A percentile compares a stretch with the other conserved stretches of the same genome.
phyloP scores from a whole-genome alignment of 106 monocot genomes.

The Phalaenopsis aphrodite region DNA sequence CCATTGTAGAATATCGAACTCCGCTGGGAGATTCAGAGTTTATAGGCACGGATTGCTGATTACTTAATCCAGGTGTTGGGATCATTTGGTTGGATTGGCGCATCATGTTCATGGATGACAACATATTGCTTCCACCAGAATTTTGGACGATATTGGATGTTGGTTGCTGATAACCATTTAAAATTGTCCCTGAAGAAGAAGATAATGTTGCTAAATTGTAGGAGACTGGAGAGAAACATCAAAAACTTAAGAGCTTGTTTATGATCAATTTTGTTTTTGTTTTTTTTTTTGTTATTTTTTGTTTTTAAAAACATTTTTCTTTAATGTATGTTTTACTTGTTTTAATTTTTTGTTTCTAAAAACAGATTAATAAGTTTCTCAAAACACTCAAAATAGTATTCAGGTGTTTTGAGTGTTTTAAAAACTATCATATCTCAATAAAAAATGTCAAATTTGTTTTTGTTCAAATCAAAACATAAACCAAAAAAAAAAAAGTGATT shows the following conservation, averaged over 20 bases:
- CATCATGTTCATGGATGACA: slow-evolving; percentile 36
- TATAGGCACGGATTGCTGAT: slow-evolving; percentile 34
- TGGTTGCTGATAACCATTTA: slow-evolving; percentile 53
- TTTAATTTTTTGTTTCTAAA: too few species aligned
- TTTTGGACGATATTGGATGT: slow-evolving; percentile 35
- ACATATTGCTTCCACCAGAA: slow-evolving; percentile 31
- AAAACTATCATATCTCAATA: too few species aligned
- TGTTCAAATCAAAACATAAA: too few species aligned
- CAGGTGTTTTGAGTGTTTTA: too few species aligned
- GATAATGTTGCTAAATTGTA: slow-evolving; percentile 4
- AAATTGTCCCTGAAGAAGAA: slow-evolving; percentile 29
- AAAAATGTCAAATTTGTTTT: too few species aligned
- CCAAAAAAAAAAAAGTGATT: too few species aligned
- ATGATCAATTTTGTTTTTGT: too few species aligned
- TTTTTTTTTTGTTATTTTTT: too few species aligned
- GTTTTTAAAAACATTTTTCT: too few species aligned
- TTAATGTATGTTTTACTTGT: too few species aligned
- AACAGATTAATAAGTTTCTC: too few species aligned
- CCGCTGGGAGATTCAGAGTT: slow-evolving; percentile 45
- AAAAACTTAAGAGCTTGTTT: not conserved
- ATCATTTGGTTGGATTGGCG: slow-evolving; percentile 78
- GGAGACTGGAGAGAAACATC: not conserved
- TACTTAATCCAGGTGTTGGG: slow-evolving; percentile 86
- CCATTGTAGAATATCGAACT: slow-evolving; percentile 36
- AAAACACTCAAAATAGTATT: too few species aligned